A percentile compares a stretch with the other conserved stretches of the same genome.
Evolutionary conservation across 2,329 filamentous ascomycete genomes (phyloP).

Genomic region (Fusarium poae): DNA sequence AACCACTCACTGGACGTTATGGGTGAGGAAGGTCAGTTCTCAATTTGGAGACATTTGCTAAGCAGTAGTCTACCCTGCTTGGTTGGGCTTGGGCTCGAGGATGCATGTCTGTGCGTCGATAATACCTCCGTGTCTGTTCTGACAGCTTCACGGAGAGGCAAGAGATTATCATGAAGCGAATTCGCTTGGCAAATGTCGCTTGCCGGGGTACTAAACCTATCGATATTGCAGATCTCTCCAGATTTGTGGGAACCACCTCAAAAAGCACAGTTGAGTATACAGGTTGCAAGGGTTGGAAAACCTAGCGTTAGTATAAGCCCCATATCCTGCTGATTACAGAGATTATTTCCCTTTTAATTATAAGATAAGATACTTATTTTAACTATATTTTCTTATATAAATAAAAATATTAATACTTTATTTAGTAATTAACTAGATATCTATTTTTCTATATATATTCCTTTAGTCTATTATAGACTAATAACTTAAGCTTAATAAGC

Average conservation of each 20-base stretch:
- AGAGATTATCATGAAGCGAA: constrained; percentile 25
- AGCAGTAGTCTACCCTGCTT: constrained; percentile 26
- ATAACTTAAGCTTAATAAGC: too few species aligned
- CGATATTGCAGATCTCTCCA: constrained; percentile 15
- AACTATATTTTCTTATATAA: too few species aligned
- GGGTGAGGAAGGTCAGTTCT: constrained; percentile 25
- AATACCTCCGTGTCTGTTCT: constrained; percentile 21
- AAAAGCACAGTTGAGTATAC: not conserved
- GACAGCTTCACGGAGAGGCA: constrained; percentile 32
- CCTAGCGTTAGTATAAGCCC: too few species aligned
- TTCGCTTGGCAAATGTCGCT: constrained; percentile 16
- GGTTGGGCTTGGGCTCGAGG: constrained; percentile 17
- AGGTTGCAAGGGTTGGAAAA: too few species aligned
- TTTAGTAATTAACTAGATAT: too few species aligned
- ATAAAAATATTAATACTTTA: too few species aligned
- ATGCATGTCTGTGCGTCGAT: constrained; percentile 34
- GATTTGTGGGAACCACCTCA: constrained; percentile 10
- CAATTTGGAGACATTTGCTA: constrained; percentile 15
- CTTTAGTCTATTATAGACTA: too few species aligned
- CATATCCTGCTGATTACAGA: too few species aligned
- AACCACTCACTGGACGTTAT: constrained; percentile 22
- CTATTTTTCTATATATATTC: too few species aligned
- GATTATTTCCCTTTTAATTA: too few species aligned
- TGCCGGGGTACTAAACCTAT: not conserved
- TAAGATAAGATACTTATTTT: too few species aligned